These are phyloP conservation scores for Botrytis tulipae DNA, from an alignment of 2,329 filamentous ascomycete species.

Conservation along the genomic window DNA sequence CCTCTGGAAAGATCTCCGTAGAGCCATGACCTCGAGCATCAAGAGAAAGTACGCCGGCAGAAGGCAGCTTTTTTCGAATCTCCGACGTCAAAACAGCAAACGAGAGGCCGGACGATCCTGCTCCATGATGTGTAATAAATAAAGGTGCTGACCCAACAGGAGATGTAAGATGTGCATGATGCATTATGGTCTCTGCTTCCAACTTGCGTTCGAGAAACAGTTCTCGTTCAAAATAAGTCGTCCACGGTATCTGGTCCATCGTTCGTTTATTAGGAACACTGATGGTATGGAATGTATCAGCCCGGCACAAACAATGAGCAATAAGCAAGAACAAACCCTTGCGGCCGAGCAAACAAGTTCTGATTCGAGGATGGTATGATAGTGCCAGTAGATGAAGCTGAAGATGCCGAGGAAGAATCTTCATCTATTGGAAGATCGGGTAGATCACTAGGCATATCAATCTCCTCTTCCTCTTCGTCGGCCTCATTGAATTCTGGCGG, in stretches of 20 bases:
- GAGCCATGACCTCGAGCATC: constrained; percentile 87
- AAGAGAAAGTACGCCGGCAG: constrained; percentile 78
- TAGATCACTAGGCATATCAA: constrained; percentile 40
- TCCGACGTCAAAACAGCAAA: constrained; percentile 81
- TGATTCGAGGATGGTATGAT: constrained; percentile 75
- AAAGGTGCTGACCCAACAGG: constrained; percentile 72
- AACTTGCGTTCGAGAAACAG: constrained; percentile 62
- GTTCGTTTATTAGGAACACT: constrained; percentile 38
- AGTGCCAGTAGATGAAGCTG: constrained; percentile 86
- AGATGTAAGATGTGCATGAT: constrained; percentile 87
- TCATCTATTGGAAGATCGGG: constrained; percentile 50
- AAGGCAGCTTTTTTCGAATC: constrained; percentile 72
- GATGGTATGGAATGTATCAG: constrained; percentile 23
- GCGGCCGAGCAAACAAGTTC: constrained; percentile 69
- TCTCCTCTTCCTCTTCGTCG: constrained; percentile 49
- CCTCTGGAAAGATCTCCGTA: constrained; percentile 49
- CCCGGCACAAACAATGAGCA: background rate
- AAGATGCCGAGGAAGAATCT: constrained; percentile 70
- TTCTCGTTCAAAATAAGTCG: constrained; percentile 86
- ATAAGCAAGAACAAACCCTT: constrained; percentile 52
- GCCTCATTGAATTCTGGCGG: constrained; percentile 52
- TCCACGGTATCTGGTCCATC: constrained; percentile 60
- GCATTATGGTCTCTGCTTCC: constrained; percentile 51
- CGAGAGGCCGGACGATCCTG: constrained; percentile 87
- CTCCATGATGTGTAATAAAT: constrained; percentile 93